Base-by-base conservation (phyloP, 2,329 filamentous ascomycete species). In the Nigrospora sphaerica region DNA sequence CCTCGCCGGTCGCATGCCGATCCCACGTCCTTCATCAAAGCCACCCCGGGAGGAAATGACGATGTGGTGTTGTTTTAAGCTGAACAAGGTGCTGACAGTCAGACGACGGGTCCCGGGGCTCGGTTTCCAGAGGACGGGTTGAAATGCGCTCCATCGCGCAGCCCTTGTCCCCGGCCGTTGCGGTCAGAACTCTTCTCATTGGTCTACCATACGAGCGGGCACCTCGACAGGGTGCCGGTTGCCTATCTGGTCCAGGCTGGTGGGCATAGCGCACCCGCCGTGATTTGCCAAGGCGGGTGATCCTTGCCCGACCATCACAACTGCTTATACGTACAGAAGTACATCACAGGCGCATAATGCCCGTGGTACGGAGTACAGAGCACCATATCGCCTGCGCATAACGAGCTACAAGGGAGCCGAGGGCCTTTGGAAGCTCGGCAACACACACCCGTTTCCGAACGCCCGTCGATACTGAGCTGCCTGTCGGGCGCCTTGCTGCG, bases 31-130 rank as follows among this genome's bases (percentile, higher is more conserved):
- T 19, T 32, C 39, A 17, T 17, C 28, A 42, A 42, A 19, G 32
- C 32, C 32, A 19, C 34, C 32, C 31, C 28, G 40, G 19, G 32
- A 11, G 23, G 28, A 42, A 14, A 23, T 23, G 31, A 42, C 39
- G 40, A 33, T 19, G 23, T 33, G 16, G 40, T 32, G 17, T 42
- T 42, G 34, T 42, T 42, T 42, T 42, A 34, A 42, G 40, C 34
- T 42, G 40, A 42, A 42, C 40, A 42, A 42, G 40, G 40, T 42
- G 40, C 40, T 42, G 40, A 42, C 40, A n/a, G 12, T n/a, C 32
- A 33, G 32, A 19, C 32, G 17, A 42, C 32, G 40, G 32, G 32
- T 42, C 32, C 40, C 34, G 32, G 11, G 32, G 32, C 39, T 42
- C 40, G 40, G 32, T 31, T 42, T 17, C 34, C 32, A 33, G 34